Percentiles rank a stretch among this genome's conserved stretches.
phyloP scores from a whole-genome alignment of 495 filamentous ascomycete genomes.

The Xylaria telfairii region DNA sequence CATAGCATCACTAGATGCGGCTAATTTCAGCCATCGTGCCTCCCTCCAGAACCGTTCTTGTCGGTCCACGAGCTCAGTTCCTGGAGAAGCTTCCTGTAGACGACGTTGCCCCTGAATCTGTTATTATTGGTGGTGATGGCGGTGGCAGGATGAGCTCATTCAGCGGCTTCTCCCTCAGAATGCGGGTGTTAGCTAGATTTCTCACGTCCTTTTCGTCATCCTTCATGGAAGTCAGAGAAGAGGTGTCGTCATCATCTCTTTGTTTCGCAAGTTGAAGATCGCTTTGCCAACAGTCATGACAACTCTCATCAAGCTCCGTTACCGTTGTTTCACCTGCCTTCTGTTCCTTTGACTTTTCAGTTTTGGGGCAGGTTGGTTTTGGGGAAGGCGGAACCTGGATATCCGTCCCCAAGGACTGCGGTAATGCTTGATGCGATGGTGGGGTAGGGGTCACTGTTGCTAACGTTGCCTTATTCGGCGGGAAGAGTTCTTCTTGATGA shows the following conservation, averaged over 20 bases:
- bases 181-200: not conserved
- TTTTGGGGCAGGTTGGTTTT: too few relatives aligned
- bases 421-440: not conserved
- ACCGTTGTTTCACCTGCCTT: not conserved
- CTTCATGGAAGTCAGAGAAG: not conserved
- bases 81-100: not conserved
- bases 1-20: not conserved
- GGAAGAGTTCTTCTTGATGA: conserved; percentile 7
- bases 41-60: not conserved
- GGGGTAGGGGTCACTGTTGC: not conserved
- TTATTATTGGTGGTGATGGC: not conserved
- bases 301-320: conserved; percentile 31
- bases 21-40: not conserved
- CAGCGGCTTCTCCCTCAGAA: conserved; percentile 13
- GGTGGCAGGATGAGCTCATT: conserved; percentile 3
- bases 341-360: not conserved
- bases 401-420: not conserved
- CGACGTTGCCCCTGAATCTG: not conserved
- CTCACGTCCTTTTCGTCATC: not conserved
- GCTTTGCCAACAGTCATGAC: conserved; percentile 29
- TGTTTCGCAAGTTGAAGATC: not conserved
- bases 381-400: not conserved
- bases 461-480: not conserved
- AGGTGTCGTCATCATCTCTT: not conserved
- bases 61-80: not conserved